Percentiles rank a stretch among this genome's conserved stretches.
Conservation (phyloP, 1,284 basidiomycete genomes). For the Heterobasidion irregulare region DNA sequence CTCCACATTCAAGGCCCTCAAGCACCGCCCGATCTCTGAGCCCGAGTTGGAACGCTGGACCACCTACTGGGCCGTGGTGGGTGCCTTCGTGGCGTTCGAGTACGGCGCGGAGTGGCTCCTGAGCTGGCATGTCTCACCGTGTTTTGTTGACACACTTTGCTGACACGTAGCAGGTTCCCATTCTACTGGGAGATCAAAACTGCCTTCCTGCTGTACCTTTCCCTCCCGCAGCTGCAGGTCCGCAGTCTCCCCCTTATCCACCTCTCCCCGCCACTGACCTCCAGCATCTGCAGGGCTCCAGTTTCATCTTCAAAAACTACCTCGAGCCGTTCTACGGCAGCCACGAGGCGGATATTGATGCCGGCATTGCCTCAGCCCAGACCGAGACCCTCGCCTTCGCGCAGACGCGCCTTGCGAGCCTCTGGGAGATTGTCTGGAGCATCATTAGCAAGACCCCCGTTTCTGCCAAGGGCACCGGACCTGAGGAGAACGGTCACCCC, state of each 20-base stretch:
- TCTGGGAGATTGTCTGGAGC: constrained; percentile 38
- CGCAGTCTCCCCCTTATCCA: constrained; percentile 13
- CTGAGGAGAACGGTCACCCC: constrained; percentile 1
- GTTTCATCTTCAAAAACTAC: constrained; percentile 60
- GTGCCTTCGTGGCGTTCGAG: constrained; percentile 58
- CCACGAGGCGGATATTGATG: constrained; percentile 65
- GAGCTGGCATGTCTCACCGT: constrained; percentile 46
- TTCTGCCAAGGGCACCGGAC: neutral
- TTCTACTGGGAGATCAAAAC: constrained; percentile 76
- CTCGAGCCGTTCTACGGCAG: constrained; percentile 58
- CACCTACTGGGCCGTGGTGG: constrained; percentile 60
- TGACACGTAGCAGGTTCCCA: constrained; percentile 47
- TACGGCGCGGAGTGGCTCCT: constrained; percentile 61
- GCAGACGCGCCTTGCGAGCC: constrained; percentile 34
- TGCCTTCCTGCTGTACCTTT: constrained; percentile 61
- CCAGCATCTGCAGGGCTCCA: constrained; percentile 48
- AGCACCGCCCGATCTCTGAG: constrained; percentile 46
- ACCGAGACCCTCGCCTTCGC: constrained; percentile 42
- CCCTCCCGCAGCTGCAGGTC: constrained; percentile 70
- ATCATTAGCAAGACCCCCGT: constrained; percentile 32
- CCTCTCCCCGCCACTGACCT: neutral
- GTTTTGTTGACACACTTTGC: neutral
- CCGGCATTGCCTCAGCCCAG: constrained; percentile 46
- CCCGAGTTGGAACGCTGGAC: constrained; percentile 49
- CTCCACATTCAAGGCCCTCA: constrained; percentile 59